phyloP scores from a whole-genome alignment of 805 yeast species.

The Candida berthetii region DNA sequence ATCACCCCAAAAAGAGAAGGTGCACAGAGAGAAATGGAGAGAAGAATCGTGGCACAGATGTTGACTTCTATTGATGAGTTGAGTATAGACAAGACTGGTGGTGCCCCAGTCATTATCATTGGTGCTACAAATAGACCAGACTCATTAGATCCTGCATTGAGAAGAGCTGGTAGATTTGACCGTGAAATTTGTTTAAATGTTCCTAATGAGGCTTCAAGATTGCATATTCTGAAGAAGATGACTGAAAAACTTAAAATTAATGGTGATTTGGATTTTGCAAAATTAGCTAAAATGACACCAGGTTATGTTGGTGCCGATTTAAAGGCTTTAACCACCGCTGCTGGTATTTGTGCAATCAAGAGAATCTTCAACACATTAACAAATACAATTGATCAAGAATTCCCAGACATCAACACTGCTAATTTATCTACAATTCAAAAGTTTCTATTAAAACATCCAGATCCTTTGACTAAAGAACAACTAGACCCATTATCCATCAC shows the following conservation, averaged over 20 bases:
- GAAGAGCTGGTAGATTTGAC: slow-evolving; percentile 96
- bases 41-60: slow-evolving; percentile 92
- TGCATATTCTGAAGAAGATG: slow-evolving; percentile 71
- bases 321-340: slow-evolving; percentile 89
- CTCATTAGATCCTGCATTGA: slow-evolving; percentile 85
- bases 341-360: slow-evolving; percentile 91
- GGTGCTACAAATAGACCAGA: slow-evolving; percentile 99
- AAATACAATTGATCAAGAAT: slow-evolving; percentile 25
- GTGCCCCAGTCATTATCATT: slow-evolving; percentile 87
- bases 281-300: slow-evolving; percentile 87
- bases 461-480: slow-evolving; percentile 71
- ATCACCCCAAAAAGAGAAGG: slow-evolving; percentile 98
- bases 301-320: slow-evolving; percentile 98
- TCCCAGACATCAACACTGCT: slow-evolving; percentile 21
- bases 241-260: slow-evolving; percentile 58
- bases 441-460: slow-evolving; percentile 70
- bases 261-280: slow-evolving; percentile 62
- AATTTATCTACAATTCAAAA: slow-evolving; percentile 62
- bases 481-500: slow-evolving; percentile 70
- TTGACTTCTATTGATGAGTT: slow-evolving; percentile 93
- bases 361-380: slow-evolving; percentile 65
- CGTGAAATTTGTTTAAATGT: slow-evolving; percentile 91
- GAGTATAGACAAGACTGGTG: slow-evolving; percentile 80
- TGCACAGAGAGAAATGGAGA: slow-evolving; percentile 97
- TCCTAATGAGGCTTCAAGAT: slow-evolving; percentile 83